Evolutionary conservation across 306 rosid species (phyloP), one percentile per base, ranked within the genome.

Genomic region (Vigna nakashimae): DNA sequence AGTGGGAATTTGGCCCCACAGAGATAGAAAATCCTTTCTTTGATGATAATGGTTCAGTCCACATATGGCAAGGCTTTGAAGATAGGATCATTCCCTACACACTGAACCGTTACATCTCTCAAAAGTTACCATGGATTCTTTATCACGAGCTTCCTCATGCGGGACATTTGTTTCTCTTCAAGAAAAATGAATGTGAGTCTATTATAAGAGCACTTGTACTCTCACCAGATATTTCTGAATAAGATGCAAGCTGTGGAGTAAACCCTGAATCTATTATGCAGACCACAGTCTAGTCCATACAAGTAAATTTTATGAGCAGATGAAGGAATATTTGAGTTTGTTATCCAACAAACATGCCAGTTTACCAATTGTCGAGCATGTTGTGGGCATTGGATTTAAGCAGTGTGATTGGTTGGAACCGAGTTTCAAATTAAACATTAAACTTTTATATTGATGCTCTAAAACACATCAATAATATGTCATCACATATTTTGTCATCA

Each of bases 51-150:
- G 91, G 92, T 7, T 52, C 84, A 0, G 88, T 93, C 16, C 93
- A 91, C 49, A 80, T 93, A 58, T 93, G 97, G 98, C 97, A 87
- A 85, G 98, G 92, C 1, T 73, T 59, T 15, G 77, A 80, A 55
- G 98, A 93, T 69, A 85, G 57, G 75, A 73, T 91, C 43, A 78
- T 89, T 82, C 90, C 97, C 11, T 57, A 76, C 18, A 76, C 55
- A 7, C 0, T 90, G 24, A 86, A 86, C 55, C 85, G 92, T 30
- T 88, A 86, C 77, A 76, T 93, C 55, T 79, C 88, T 13, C 60
- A 87, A 65, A 87, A 88, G 74, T 87, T 88, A 38, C 87, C 87
- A 0, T 91, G 98, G 98, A 87, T 93, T 86, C 88, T 4, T n/a
- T 91, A 91, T 79, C 98, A 93, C 1, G 96, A 91, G 82, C 56